These are phyloP conservation scores for Vanrija sp. DNA, from an alignment of 1,284 basidiomycete species.

Conservation along the genomic window DNA sequence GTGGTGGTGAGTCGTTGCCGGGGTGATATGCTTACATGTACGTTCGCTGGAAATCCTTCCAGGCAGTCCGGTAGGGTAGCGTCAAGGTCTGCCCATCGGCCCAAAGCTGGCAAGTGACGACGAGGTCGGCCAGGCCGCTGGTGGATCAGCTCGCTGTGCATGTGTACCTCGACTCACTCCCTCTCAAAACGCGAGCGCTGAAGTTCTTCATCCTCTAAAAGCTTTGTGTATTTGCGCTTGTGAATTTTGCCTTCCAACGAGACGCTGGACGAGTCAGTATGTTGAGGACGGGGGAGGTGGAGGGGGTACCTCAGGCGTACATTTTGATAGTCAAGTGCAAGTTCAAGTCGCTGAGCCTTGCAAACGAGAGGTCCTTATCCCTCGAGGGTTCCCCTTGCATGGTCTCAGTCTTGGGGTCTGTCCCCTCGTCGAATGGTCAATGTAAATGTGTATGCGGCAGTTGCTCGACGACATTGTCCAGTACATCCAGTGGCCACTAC, in stretches of 20 bases:
- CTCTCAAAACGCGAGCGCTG: slow-evolving; percentile 73
- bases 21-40: slow-evolving; percentile 58
- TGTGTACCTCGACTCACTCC: slow-evolving; percentile 54
- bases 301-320: slow-evolving; percentile 56
- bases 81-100: slow-evolving; percentile 90
- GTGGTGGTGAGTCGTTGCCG: slow-evolving; percentile 6
- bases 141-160: slow-evolving; percentile 7
- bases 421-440: not conserved
- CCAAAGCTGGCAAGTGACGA: slow-evolving; percentile 83
- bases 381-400: slow-evolving; percentile 35
- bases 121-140: slow-evolving; percentile 81
- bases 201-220: slow-evolving; percentile 71
- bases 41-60: slow-evolving; percentile 80
- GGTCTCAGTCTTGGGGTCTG: not conserved
- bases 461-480: not conserved
- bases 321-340: slow-evolving; percentile 82
- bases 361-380: slow-evolving; percentile 76
- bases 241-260: slow-evolving; percentile 77
- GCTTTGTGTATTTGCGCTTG: slow-evolving; percentile 62
- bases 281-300: not conserved
- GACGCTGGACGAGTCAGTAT: slow-evolving; percentile 55
- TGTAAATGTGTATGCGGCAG: not conserved
- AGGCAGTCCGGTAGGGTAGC: slow-evolving; percentile 82
- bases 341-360: slow-evolving; percentile 78
- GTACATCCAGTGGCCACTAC: too few species aligned